Evolutionary conservation across 306 rosid species (phyloP), one percentile per base, ranked within the genome.

Genomic region (Medicago lupulina): DNA sequence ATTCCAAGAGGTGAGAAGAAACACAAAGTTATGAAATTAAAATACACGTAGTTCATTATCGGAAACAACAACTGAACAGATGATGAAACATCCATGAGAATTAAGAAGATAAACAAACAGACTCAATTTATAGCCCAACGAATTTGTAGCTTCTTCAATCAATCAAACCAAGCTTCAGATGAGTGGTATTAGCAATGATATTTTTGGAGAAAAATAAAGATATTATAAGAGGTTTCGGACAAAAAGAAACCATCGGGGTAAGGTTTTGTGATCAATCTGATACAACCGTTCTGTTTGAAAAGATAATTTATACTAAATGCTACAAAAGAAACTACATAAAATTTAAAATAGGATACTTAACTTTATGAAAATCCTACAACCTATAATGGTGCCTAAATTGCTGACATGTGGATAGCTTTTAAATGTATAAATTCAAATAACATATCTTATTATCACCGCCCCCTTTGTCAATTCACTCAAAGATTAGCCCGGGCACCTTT

Each of bases 401-500:
- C 73, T 25, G 63, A 68, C 70, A 62, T 39, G 14, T 25, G 23
- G 63, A 62, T 17, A 54, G 53, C 16, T 73, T 72, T 17, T 66
- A 50, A 66, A 67, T 67, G 46, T 67, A 59, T 54, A 78, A 67
- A 73, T 67, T 50, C 40, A 60, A 71, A 25, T 11, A 55, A 15
- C 10, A 61, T 3, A 68, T 43, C 18, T 68, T 46, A 25, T 68
- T 46, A 25, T 16, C 49, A 50, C 36, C 65, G 51, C 75, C 18
- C 25, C 17, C 61, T 1, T 36, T 28, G 18, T 28, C 76, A 39
- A 69, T 59, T 57, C 63, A 60, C 73, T 49, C 46, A 77, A 73
- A 72, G 55, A 55, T 74, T 62, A 83, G 78, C 70, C 47, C 39
- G 14, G 79, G 71, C 70, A 57, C 85, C 71, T 76, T 66, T 58